Conservation (phyloP, 2,329 filamentous ascomycete genomes). For the Fusarium chaquense region DNA sequence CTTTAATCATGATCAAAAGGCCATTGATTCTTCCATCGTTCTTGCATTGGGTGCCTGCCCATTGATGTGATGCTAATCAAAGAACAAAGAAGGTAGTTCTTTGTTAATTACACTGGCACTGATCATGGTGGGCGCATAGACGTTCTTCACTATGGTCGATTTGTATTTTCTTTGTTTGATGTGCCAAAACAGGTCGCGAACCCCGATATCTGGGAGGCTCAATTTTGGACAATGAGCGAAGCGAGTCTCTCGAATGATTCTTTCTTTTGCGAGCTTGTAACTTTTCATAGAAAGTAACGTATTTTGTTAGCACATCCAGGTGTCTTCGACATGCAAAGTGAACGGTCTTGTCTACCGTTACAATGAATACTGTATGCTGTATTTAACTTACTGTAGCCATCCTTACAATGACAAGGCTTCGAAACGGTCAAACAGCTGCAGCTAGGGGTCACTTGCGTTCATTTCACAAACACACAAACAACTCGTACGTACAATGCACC, state of each 20-base stretch:
- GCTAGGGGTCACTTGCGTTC: not conserved
- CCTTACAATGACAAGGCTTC: not conserved
- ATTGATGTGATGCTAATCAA: constrained; percentile 19
- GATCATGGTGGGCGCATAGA: constrained; percentile 26
- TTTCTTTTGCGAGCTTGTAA: not conserved
- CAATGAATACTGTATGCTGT: not conserved
- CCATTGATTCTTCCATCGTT: not conserved
- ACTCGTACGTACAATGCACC: not conserved
- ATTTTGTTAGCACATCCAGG: not conserved
- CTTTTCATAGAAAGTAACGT: not conserved
- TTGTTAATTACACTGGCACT: constrained; percentile 22
- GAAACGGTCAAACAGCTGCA: not conserved
- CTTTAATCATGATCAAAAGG: not conserved
- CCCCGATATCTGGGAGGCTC: not conserved
- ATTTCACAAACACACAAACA: constrained; percentile 14
- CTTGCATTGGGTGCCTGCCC: not conserved
- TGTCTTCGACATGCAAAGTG: not conserved
- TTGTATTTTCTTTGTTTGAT: constrained; percentile 22
- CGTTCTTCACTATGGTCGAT: not conserved
- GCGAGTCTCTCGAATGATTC: not conserved
- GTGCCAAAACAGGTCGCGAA: not conserved
- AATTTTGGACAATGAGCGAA: not conserved
- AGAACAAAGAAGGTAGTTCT: constrained; percentile 42
- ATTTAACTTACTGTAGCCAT: not conserved
- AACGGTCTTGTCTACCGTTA: not conserved